These are phyloP conservation scores for Chaetomidium leptoderma DNA, from an alignment of 495 filamentous ascomycete genomes.

Conservation along the genomic window DNA sequence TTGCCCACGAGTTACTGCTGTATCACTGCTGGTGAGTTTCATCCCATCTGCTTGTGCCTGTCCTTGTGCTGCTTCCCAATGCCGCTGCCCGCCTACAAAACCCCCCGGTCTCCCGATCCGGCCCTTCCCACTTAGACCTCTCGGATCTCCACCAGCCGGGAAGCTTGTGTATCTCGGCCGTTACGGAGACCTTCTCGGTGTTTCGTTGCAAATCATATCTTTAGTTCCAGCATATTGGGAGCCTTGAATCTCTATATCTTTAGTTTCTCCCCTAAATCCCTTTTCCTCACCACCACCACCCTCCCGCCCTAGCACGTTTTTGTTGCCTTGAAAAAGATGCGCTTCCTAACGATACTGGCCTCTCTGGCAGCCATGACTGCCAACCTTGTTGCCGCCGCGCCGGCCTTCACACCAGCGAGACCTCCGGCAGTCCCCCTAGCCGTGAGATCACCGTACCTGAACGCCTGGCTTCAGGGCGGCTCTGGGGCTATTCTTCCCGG, in stretches of 20 bases:
- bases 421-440: conserved; percentile 29
- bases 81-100: conserved; percentile 12
- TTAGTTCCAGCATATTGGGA: not conserved
- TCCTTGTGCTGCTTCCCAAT: conserved; percentile 1
- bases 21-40: conserved; percentile 2
- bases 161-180: not conserved
- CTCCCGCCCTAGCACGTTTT: too few species aligned
- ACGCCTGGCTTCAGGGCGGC: conserved; percentile 31
- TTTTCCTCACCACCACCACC: not conserved
- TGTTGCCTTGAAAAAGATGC: not conserved
- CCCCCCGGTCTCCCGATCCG: not conserved
- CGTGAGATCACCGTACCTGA: conserved; percentile 32
- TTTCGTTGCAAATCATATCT: not conserved
- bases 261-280: not conserved
- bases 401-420: conserved; percentile 21
- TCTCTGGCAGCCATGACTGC: conserved; percentile 12
- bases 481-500: conserved; percentile 26
- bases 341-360: conserved; percentile 15
- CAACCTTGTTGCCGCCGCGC: conserved; percentile 7
- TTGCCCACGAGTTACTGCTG: conserved; percentile 1
- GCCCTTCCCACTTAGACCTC: not conserved
- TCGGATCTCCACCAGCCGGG: not conserved
- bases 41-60: conserved; percentile 1
- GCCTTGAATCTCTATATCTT: not conserved
- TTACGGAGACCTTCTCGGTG: not conserved